phyloP scores from a whole-genome alignment of 225 moss, liverwort and hornwort genomes.

The Asterella californica region DNA sequence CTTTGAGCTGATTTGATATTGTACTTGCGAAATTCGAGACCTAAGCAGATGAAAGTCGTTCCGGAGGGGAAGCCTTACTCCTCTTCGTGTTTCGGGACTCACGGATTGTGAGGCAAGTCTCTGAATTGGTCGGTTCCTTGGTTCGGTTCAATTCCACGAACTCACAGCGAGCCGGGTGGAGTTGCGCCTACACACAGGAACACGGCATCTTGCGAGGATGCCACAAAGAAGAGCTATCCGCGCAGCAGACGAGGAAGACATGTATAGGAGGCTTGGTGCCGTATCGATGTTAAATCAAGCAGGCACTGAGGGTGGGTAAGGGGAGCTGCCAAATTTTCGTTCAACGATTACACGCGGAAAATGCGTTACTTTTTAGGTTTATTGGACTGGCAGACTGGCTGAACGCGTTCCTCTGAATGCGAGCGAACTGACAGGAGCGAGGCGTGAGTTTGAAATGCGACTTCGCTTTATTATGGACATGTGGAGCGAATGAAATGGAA shows the following conservation, averaged over 20 bases:
- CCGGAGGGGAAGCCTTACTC: slow-evolving; percentile 10
- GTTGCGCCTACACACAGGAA: neutral
- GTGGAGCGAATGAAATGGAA: slow-evolving; percentile 15
- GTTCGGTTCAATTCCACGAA: neutral
- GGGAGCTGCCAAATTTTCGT: neutral
- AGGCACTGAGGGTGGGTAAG: slow-evolving; percentile 35
- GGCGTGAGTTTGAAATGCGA: slow-evolving; percentile 5
- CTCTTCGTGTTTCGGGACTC: neutral
- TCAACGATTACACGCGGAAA: slow-evolving; percentile 1
- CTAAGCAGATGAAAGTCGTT: slow-evolving; percentile 20
- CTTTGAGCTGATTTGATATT: neutral
- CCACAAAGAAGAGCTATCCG: slow-evolving; percentile 7
- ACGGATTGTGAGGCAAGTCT: slow-evolving; percentile 6
- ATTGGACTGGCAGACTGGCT: slow-evolving; percentile 10
- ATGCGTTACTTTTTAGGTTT: neutral
- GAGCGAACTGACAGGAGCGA: neutral
- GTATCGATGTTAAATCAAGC: slow-evolving; percentile 19
- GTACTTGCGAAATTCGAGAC: neutral
- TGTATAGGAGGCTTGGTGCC: slow-evolving; percentile 4
- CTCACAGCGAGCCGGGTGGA: neutral
- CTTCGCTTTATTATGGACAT: neutral
- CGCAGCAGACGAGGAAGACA: slow-evolving; percentile 30
- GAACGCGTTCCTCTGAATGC: neutral
- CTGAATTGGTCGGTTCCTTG: neutral
- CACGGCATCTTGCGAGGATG: slow-evolving; percentile 12